Percentiles rank a stretch among this genome's conserved stretches.
These are phyloP conservation scores for Nicotiana attenuata DNA, from an alignment of 257 asterid species.

Conservation along the genomic window DNA sequence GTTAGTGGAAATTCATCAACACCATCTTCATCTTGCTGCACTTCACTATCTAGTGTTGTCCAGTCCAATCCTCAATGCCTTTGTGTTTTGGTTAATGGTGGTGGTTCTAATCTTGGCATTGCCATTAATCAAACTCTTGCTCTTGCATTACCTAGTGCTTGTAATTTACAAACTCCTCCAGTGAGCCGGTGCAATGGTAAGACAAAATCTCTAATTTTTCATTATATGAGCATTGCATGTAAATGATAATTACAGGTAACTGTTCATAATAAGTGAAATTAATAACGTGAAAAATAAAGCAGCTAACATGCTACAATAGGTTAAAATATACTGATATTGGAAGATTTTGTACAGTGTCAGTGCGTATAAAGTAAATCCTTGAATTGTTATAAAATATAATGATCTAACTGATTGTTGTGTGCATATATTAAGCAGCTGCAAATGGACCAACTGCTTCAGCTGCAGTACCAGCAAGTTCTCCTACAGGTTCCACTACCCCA, in stretches of 20 bases:
- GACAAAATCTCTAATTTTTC: neutral
- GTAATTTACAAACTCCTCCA: conserved; percentile 44
- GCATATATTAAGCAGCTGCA: conserved; percentile 7
- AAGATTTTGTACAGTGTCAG: neutral
- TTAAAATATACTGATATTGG: neutral
- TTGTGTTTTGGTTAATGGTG: conserved; percentile 32
- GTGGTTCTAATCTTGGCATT: conserved; percentile 28
- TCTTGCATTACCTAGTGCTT: conserved; percentile 36
- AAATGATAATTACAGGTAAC: neutral
- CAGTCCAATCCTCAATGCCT: conserved; percentile 44
- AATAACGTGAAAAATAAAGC: neutral
- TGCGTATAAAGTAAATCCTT: neutral
- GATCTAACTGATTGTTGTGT: neutral
- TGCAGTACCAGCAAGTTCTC: conserved; percentile 16
- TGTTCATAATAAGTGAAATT: too few relatives aligned
- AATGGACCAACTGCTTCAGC: conserved; percentile 25
- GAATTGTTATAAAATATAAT: too few relatives aligned
- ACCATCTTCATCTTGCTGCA: conserved; percentile 47
- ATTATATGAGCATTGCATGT: too few relatives aligned
- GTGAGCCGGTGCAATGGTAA: conserved; percentile 39
- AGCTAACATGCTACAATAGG: neutral
- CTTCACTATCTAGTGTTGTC: conserved; percentile 35
- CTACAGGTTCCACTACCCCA: conserved; percentile 16
- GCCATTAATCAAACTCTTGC: conserved; percentile 51
- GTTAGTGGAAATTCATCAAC: conserved; percentile 42